A percentile compares a stretch with the other conserved stretches of the same genome.
Conservation (phyloP, 108 stramenopile species). For the Stephanodiscus triporus region DNA sequence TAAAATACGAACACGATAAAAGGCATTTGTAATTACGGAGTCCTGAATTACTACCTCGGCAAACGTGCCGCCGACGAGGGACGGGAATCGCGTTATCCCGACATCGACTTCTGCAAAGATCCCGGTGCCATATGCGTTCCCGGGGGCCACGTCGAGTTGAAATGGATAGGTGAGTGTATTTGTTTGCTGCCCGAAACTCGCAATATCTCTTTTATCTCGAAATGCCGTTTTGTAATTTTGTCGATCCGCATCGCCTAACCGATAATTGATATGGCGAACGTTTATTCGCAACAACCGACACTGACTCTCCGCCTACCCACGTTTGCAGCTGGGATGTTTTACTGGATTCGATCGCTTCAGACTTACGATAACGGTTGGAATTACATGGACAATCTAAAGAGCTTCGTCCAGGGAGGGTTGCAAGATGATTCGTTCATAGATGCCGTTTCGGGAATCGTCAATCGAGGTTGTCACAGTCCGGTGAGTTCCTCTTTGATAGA, state of each 20-base stretch:
- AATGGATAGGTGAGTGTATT: conserved; percentile 38
- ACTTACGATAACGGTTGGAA: no score
- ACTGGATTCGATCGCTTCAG: conserved; percentile 38
- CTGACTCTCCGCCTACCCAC: no score
- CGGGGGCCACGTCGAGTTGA: conserved; percentile 31
- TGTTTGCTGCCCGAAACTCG: no score
- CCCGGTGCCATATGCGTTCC: conserved; percentile 25
- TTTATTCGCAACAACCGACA: background rate
- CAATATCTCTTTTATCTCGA: background rate
- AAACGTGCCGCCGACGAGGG: conserved; percentile 37
- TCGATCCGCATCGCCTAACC: background rate
- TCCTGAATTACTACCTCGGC: conserved; percentile 42
- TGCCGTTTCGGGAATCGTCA: conserved; percentile 42
- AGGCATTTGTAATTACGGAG: conserved; percentile 34
- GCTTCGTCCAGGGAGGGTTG: conserved; percentile 33
- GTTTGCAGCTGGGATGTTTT: conserved; percentile 39
- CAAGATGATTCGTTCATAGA: conserved; percentile 38
- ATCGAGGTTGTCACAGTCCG: conserved; percentile 26
- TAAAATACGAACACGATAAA: no score
- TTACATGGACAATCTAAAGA: conserved; percentile 37
- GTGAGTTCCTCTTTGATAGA: background rate
- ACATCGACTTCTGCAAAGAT: conserved; percentile 46
- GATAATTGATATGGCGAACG: background rate
- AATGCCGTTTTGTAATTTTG: background rate
- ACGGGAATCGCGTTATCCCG: conserved; percentile 23